Base-by-base conservation (phyloP, 129 eudicot species). In the Ambrosia trifida region DNA sequence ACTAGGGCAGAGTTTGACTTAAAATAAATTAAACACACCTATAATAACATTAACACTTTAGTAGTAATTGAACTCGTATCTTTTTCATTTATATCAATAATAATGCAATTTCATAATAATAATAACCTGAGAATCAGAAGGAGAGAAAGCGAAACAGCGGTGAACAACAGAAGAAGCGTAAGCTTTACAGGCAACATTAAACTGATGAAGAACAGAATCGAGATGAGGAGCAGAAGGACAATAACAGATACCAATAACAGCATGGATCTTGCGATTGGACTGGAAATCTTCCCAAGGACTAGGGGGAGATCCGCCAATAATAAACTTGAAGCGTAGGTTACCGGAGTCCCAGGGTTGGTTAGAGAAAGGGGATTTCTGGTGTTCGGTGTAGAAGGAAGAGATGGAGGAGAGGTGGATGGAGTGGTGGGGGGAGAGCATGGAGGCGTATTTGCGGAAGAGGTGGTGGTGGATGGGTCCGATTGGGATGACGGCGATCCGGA, bases 281-380 rank as follows among this genome's bases (percentile, higher is more conserved):
- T 94, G 98, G 65, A 94, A 94, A 69, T 94, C 98, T 69, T 94
- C 98, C 98, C 98, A 94, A 0, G 98, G 95, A 36, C 90, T 83
- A 0, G 90, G 88, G 13, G 96, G 90, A 0, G 96, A 80, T 40
- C 96, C 98, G 2, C 93, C 96, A 47, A 88, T 76, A 53, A 94
- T 84, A 82, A 87, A 94, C 82, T 86, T 89, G 83, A 87, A 89
- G 3, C 87, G 78, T 24, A 94, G 85, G 77, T 76, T 73, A 14
- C 96, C 96, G 44, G 90, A 77, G 8, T 89, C 96, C 98, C 98
- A 94, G 2, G 95, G 96, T 73, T 89, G 98, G 19, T 94, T 74
- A 13, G 90, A 58, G 73, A 94, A 94, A 0, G 98, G 98, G 3
- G 88, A 81, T 35, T 94, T 94, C 41, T 94, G 96, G 75, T 94